Conservation (phyloP, 495 filamentous ascomycete genomes). For the Xylaria scruposa region DNA sequence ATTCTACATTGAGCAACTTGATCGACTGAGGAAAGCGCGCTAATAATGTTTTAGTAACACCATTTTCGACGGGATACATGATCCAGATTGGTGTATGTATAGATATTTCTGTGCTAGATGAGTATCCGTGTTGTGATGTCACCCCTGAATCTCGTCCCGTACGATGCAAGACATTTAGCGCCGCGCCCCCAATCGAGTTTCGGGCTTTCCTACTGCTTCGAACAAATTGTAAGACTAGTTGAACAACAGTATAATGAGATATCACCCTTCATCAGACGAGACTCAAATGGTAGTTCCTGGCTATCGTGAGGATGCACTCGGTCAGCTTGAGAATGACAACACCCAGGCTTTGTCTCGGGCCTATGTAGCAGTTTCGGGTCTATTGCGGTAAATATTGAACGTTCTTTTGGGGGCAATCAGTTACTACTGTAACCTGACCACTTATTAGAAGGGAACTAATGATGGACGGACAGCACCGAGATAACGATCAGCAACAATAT, state of each 20-base stretch:
- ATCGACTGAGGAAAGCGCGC: background rate
- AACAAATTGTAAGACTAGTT: background rate
- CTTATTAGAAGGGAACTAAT: background rate
- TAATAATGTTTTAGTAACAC: background rate
- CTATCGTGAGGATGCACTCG: background rate
- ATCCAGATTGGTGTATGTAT: background rate
- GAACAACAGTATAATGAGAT: background rate
- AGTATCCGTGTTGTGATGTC: background rate
- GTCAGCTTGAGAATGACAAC: background rate
- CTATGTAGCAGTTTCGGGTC: slow-evolving; percentile 6
- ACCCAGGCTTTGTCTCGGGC: background rate
- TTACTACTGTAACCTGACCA: background rate
- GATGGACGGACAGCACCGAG: background rate
- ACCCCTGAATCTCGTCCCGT: background rate
- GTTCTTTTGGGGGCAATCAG: background rate
- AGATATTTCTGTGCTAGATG: background rate
- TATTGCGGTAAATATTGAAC: slow-evolving; percentile 8
- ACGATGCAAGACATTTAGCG: background rate
- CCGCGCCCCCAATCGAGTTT: slow-evolving; percentile 1
- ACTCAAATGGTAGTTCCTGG: background rate
- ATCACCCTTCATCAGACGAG: no score
- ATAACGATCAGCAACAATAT: slow-evolving; percentile 1
- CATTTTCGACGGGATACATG: background rate
- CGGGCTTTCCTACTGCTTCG: background rate
- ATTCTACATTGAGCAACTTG: background rate